These are phyloP conservation scores for Chrysoporthe austroafricana DNA, from an alignment of 2,329 filamentous ascomycete species.

Conservation along the genomic window DNA sequence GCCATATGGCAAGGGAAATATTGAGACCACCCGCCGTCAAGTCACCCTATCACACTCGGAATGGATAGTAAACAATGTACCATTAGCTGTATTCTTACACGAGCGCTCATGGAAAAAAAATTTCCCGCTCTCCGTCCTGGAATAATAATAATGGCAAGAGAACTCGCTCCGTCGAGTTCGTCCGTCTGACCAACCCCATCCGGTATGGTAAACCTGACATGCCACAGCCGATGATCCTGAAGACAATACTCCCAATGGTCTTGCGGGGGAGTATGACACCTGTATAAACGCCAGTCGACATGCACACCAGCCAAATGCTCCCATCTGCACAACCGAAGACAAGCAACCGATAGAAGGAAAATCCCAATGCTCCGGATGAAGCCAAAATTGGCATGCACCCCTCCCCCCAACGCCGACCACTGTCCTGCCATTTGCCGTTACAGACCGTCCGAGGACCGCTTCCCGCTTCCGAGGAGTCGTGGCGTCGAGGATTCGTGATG, in stretches of 20 bases:
- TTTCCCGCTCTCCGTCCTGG: neutral
- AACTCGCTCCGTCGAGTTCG: neutral
- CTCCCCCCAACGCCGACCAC: neutral
- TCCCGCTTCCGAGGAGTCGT: neutral
- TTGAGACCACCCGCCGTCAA: too few relatives aligned
- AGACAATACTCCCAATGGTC: neutral
- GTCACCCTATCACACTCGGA: too few relatives aligned
- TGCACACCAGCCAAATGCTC: neutral
- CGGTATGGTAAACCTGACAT: neutral
- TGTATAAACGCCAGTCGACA: conserved; percentile 4
- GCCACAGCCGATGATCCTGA: conserved; percentile 2
- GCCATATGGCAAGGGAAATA: too few relatives aligned
- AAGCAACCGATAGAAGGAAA: neutral
- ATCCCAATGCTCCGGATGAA: neutral
- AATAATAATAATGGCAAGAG: neutral
- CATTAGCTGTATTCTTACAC: neutral
- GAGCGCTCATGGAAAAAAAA: neutral
- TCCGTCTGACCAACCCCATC: neutral
- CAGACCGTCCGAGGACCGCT: neutral
- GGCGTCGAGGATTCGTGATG: too few relatives aligned
- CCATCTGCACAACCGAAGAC: neutral
- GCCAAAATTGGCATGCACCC: neutral
- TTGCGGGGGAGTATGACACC: neutral
- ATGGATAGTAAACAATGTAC: too few relatives aligned
- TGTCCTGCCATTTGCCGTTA: neutral